Percentiles rank a stretch among this genome's conserved stretches.
phyloP scores from a whole-genome alignment of 768 basidiomycete species.

The Suillus spraguei region DNA sequence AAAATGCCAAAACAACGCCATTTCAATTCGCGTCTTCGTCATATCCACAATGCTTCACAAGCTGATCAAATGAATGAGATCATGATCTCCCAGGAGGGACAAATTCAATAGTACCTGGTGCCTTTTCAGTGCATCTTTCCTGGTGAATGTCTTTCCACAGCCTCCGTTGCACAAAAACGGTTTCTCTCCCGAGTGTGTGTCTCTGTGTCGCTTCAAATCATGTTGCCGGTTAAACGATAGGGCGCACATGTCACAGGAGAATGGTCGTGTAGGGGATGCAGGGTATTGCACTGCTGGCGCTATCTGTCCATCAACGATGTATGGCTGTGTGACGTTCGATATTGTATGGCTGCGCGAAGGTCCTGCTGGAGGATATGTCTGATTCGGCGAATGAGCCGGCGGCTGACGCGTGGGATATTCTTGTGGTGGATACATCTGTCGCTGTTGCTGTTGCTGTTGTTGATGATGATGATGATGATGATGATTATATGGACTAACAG shows the following conservation, averaged over 20 bases:
- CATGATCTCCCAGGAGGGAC: constrained; percentile 12
- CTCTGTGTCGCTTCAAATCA: constrained; percentile 81
- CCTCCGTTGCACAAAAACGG: constrained; percentile 83
- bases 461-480: constrained; percentile 18
- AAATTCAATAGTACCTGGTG: constrained; percentile 59
- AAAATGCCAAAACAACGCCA: constrained; percentile 5
- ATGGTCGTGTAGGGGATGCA: constrained; percentile 61
- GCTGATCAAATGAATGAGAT: constrained; percentile 40
- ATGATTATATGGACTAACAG: constrained; percentile 23
- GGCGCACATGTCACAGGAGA: constrained; percentile 71
- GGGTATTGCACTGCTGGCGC: constrained; percentile 48
- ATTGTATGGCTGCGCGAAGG: constrained; percentile 1
- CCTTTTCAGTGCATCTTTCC: constrained; percentile 84
- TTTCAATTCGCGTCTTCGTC: constrained; percentile 48
- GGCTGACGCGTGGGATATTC: constrained; percentile 33
- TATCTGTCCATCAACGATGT: neutral
- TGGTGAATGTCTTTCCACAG: constrained; percentile 85
- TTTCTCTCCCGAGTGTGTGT: constrained; percentile 85
- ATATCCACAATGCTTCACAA: constrained; percentile 79
- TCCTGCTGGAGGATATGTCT: neutral
- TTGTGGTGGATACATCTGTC: constrained; percentile 28
- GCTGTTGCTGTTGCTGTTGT: constrained; percentile 17
- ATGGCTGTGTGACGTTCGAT: neutral
- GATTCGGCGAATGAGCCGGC: constrained; percentile 37
- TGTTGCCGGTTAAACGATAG: constrained; percentile 86